phyloP scores from a whole-genome alignment of 2,329 filamentous ascomycete species.

The Tolypocladium paradoxum region DNA sequence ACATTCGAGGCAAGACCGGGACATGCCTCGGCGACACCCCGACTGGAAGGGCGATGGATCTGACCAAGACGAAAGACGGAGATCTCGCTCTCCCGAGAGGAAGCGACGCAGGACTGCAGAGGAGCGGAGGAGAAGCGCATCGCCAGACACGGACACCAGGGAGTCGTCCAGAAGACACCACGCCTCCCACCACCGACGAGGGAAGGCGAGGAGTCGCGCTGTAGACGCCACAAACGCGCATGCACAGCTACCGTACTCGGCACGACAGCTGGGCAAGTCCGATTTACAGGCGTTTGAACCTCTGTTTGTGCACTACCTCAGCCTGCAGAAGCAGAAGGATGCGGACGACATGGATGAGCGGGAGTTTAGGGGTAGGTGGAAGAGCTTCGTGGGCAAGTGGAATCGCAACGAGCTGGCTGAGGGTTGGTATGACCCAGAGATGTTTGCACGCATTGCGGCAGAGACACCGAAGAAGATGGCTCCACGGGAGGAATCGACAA shows the following conservation, averaged over 20 bases:
- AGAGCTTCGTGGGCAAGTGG: slow-evolving; percentile 87
- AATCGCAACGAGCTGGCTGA: slow-evolving; percentile 79
- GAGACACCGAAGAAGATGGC: slow-evolving; percentile 8
- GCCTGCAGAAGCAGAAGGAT: slow-evolving; percentile 71
- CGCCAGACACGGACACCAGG: slow-evolving; percentile 1
- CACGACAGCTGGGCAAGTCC: slow-evolving; percentile 54
- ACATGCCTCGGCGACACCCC: neutral
- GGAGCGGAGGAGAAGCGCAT: slow-evolving; percentile 2
- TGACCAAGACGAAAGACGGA: neutral
- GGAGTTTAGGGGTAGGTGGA: slow-evolving; percentile 81
- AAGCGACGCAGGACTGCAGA: slow-evolving; percentile 1
- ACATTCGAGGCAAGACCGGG: neutral
- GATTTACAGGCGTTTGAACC: slow-evolving; percentile 57
- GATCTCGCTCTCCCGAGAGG: slow-evolving; percentile 6
- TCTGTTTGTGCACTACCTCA: slow-evolving; percentile 74
- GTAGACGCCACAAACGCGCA: neutral
- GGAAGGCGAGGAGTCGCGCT: neutral
- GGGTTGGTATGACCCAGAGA: slow-evolving; percentile 85
- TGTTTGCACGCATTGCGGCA: slow-evolving; percentile 34
- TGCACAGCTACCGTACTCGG: slow-evolving; percentile 49
- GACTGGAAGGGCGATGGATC: neutral
- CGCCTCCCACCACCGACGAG: slow-evolving; percentile 10
- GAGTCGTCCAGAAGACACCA: slow-evolving; percentile 11
- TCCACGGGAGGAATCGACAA: neutral
- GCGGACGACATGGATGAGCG: slow-evolving; percentile 58